Percentiles rank a stretch among this genome's conserved stretches.
Evolutionary conservation across 2,329 filamentous ascomycete genomes (phyloP).

Genomic region (Trichoderma brevicompactum): DNA sequence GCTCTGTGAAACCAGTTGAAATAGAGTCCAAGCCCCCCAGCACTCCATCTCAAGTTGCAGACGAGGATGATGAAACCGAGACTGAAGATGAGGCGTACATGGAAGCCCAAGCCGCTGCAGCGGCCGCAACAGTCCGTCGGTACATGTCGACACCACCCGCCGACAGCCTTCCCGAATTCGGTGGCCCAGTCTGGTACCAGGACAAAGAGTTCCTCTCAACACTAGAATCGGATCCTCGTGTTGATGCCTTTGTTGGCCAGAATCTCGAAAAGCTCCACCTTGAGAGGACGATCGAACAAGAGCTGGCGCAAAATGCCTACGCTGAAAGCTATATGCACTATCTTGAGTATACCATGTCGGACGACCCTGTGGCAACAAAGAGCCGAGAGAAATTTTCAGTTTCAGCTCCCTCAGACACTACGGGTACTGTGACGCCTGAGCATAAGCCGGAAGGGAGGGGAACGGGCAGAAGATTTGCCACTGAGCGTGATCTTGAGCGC

Average conservation of each 20-base stretch:
- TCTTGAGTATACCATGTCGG: slow-evolving; percentile 59
- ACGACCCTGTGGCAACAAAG: slow-evolving; percentile 58
- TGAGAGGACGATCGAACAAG: slow-evolving; percentile 46
- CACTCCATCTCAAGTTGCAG: slow-evolving; percentile 54
- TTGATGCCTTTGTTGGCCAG: slow-evolving; percentile 53
- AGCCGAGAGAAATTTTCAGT: slow-evolving; percentile 59
- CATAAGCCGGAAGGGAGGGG: slow-evolving; percentile 61
- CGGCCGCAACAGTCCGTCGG: slow-evolving; percentile 42
- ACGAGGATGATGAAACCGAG: slow-evolving; percentile 59
- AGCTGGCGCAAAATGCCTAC: slow-evolving; percentile 48
- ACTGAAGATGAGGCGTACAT: slow-evolving; percentile 58
- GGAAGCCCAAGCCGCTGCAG: slow-evolving; percentile 50
- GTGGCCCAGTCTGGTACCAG: slow-evolving; percentile 52
- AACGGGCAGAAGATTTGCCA: slow-evolving; percentile 62
- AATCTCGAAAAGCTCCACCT: slow-evolving; percentile 50
- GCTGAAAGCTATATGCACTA: slow-evolving; percentile 55
- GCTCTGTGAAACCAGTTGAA: slow-evolving; percentile 39
- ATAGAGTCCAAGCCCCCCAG: slow-evolving; percentile 46
- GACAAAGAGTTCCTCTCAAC: slow-evolving; percentile 52
- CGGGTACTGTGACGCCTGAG: slow-evolving; percentile 52
- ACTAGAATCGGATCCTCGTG: slow-evolving; percentile 45
- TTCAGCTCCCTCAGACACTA: slow-evolving; percentile 44
- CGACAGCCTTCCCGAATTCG: slow-evolving; percentile 57
- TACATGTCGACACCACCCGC: slow-evolving; percentile 60
- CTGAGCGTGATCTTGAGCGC: slow-evolving; percentile 73